Evolutionary conservation across 164 flowering plant species (phyloP).

Genomic region (Platanus orientalis): DNA sequence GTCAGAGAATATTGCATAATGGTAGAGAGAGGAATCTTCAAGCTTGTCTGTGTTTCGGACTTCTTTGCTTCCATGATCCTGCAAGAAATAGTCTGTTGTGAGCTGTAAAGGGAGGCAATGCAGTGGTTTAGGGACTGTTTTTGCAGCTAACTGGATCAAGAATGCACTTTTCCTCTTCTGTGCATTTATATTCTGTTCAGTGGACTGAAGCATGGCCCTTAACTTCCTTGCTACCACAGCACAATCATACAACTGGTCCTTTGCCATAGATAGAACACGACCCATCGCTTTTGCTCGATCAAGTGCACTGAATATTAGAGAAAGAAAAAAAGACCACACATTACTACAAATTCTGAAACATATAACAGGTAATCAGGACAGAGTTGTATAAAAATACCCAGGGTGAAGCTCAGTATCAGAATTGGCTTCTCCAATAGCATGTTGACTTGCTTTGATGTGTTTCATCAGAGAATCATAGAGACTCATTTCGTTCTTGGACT

Average conservation of each 20-base stretch:
- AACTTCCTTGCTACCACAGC: constrained; percentile 61
- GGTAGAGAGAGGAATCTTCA: no score
- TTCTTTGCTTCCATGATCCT: no score
- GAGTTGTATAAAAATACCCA: constrained; percentile 39
- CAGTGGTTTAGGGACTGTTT: no score
- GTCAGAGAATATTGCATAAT: no score
- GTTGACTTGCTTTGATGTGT: constrained; percentile 34
- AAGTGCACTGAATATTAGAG: no score
- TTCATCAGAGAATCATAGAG: no score
- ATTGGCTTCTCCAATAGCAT: not conserved
- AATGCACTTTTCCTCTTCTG: constrained; percentile 75
- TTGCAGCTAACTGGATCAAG: no score
- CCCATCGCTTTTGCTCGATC: constrained; percentile 59
- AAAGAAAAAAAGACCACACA: not conserved
- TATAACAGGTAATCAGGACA: not conserved
- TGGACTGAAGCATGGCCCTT: constrained; percentile 86
- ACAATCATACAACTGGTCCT: constrained; percentile 76
- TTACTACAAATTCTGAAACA: constrained; percentile 8
- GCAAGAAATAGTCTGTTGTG: no score
- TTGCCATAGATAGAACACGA: constrained; percentile 64
- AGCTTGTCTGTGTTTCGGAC: no score
- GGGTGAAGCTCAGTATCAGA: constrained; percentile 18
- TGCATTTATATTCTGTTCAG: constrained; percentile 51
- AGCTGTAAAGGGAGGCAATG: no score
- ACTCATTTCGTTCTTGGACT: no score